Evolutionary conservation across 2,329 filamentous ascomycete species (phyloP), one percentile per base, ranked within the genome.

Genomic region (Colletotrichum chrysophilum): DNA sequence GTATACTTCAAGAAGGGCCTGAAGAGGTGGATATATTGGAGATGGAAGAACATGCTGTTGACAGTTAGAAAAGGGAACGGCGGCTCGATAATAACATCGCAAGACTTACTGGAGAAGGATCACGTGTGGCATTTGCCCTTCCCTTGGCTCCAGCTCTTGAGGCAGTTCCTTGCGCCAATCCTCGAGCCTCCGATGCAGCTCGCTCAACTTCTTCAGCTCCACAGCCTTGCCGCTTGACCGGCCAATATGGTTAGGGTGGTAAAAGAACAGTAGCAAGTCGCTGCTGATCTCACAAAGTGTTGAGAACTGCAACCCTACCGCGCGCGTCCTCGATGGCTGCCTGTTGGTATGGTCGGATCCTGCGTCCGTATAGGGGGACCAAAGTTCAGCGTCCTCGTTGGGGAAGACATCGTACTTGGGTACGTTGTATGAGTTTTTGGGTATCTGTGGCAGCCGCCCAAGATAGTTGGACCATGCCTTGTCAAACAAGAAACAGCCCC

Each of bases 391-490:
- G 79, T 99, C 97, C 83, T 98, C 97, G 67, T 92, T 90, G 0
- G 96, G 96, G 79, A 98, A 97, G 13, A 98, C 95, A 75, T 98
- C 96, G 78, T 95, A 94, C 83, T 96, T 98, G 30, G 95, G 94
- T 1, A 96, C 95, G 38, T 94, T 98, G 80, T 95, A 94, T 9
- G 94, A 94, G 34, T 92, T 92, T 56, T 92, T 93, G 0, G 95
- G 93, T 13, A 98, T 87, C 83, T 98, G 96, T 13, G 97, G 96
- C 77, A 98, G 89, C 58, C 97, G 93, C 64, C 97, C 96, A 30
- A 98, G 91, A 80, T 98, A 98, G 83, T 98, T 98, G 66, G 96
- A 98, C 96, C 96, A 98, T 84, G 95, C 98, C 89, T 98, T 98
- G 87, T 99, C 97, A 83, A 98, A 98, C n/a, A 98, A 86, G 84